Evolutionary conservation across 495 filamentous ascomycete species (phyloP).

Genomic region (Tricharina praecox): DNA sequence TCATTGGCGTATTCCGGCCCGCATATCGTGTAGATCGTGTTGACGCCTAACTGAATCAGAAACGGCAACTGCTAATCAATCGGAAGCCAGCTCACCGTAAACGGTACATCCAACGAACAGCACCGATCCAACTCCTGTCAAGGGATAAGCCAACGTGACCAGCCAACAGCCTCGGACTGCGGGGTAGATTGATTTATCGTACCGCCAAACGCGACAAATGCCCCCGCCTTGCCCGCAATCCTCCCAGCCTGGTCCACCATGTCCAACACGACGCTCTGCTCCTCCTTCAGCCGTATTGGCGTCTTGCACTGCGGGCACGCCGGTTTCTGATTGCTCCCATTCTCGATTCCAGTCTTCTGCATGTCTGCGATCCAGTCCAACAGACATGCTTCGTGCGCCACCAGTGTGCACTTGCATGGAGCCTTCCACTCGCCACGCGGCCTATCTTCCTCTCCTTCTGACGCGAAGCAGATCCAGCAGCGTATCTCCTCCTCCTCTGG

Average conservation of each 20-base stretch:
- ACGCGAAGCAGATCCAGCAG: constrained; percentile 83
- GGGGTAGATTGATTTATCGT: neutral
- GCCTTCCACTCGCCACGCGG: constrained; percentile 57
- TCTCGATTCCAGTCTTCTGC: constrained; percentile 44
- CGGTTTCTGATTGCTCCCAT: constrained; percentile 34
- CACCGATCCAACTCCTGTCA: constrained; percentile 23
- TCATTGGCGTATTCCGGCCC: constrained; percentile 25
- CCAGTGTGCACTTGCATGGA: constrained; percentile 75
- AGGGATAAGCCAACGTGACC: too few species aligned
- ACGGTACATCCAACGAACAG: constrained; percentile 26
- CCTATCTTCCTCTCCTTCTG: constrained; percentile 61
- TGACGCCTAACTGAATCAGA: constrained; percentile 15
- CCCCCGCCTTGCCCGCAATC: constrained; percentile 22
- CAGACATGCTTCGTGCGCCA: constrained; percentile 79
- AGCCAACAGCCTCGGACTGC: neutral
- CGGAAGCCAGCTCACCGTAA: constrained; percentile 18
- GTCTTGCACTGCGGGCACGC: constrained; percentile 78
- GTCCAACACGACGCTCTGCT: constrained; percentile 24
- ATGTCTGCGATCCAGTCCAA: constrained; percentile 78
- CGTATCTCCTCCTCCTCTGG: constrained; percentile 29
- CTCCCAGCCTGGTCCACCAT: constrained; percentile 18
- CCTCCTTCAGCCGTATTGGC: constrained; percentile 44
- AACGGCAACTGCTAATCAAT: neutral
- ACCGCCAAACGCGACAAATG: constrained; percentile 9
- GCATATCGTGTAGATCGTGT: constrained; percentile 27